Percentiles rank a stretch among this genome's conserved stretches.
Evolutionary conservation across 1,284 basidiomycete genomes (phyloP).

Genomic region (Rhodotorula sp.): DNA sequence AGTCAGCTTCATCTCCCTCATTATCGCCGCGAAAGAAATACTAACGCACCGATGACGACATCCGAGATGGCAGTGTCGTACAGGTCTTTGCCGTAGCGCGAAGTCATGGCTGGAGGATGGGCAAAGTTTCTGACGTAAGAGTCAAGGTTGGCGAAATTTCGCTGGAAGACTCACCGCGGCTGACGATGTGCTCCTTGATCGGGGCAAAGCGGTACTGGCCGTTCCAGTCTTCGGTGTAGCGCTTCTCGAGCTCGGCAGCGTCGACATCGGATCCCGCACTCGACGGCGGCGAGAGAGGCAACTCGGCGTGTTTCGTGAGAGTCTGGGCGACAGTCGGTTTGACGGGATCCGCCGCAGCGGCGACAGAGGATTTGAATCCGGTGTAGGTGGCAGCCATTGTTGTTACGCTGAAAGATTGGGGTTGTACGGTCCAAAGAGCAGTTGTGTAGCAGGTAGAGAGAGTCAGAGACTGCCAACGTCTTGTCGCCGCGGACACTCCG

Average conservation of each 20-base stretch:
- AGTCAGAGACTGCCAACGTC: not conserved
- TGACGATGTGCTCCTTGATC: conserved; percentile 64
- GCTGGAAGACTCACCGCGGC: conserved; percentile 58
- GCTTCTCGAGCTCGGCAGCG: conserved; percentile 8
- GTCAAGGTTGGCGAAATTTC: not conserved
- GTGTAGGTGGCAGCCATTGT: conserved; percentile 12
- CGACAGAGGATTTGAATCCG: conserved; percentile 44
- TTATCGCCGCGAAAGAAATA: not conserved
- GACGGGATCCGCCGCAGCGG: not conserved
- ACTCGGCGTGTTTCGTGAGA: not conserved
- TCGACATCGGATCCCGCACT: conserved; percentile 15
- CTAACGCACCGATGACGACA: conserved; percentile 60
- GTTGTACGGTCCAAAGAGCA: not conserved
- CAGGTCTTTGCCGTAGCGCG: conserved; percentile 56
- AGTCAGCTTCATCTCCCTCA: not conserved
- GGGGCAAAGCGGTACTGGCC: conserved; percentile 56
- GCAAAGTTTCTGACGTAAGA: not conserved
- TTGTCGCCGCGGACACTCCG: too few relatives aligned
- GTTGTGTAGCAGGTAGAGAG: not conserved
- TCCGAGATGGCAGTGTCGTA: conserved; percentile 61
- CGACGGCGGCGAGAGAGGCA: conserved; percentile 8
- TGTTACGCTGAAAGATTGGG: not conserved
- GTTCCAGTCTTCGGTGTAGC: conserved; percentile 53
- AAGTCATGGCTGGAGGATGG: conserved; percentile 62
- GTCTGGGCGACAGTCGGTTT: not conserved